Percentiles rank a stretch among this genome's conserved stretches.
Conservation (phyloP, 371 early-diverging fungal species). For the Mycotypha africana region DNA sequence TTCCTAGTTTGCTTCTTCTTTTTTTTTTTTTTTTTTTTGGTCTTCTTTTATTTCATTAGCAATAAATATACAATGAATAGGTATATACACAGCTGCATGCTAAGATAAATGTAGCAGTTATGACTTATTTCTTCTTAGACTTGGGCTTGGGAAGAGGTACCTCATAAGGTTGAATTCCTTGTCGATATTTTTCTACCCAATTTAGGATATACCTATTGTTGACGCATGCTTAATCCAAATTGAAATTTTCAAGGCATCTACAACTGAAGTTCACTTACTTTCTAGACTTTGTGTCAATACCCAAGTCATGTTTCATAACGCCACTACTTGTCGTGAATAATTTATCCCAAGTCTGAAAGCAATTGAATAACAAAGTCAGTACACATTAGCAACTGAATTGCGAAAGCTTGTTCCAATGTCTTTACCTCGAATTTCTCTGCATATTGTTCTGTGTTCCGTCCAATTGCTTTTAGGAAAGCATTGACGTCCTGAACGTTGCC, state of each 20-base stretch:
- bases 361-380: background rate
- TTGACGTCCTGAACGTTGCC: conserved; percentile 43
- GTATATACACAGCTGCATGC: no score
- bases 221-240: no score
- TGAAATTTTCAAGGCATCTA: no score
- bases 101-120: no score
- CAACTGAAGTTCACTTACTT: conserved; percentile 7
- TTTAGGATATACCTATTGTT: conserved; percentile 44
- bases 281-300: conserved; percentile 42
- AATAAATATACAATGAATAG: background rate
- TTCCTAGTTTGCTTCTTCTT: no score
- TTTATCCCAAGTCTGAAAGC: conserved; percentile 61
- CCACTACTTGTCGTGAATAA: conserved; percentile 45
- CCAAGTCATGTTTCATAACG: conserved; percentile 48
- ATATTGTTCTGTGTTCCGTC: conserved; percentile 56
- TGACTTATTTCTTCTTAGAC: conserved; percentile 13
- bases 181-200: conserved; percentile 49
- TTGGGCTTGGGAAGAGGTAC: conserved; percentile 23
- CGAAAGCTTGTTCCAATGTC: background rate
- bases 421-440: conserved; percentile 52
- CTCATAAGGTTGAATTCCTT: conserved; percentile 40
- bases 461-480: conserved; percentile 49
- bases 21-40: conserved; percentile 4
- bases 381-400: background rate
- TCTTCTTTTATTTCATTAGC: background rate